phyloP scores from a whole-genome alignment of 257 asterid species.

The Solanum paucissectum region DNA sequence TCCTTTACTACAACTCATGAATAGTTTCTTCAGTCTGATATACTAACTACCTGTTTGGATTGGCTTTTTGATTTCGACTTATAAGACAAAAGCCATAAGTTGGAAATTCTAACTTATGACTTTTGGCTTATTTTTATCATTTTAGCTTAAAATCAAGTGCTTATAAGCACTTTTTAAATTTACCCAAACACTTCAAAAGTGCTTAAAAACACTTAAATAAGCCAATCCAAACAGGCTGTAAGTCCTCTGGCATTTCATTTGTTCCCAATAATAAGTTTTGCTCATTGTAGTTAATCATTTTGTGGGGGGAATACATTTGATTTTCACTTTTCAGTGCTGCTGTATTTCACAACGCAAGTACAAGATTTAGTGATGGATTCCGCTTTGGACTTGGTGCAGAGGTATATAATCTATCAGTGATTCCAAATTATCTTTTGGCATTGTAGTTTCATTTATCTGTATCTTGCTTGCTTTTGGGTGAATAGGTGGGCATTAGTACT shows the following conservation, averaged over 20 bases:
- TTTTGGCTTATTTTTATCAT: too few species aligned
- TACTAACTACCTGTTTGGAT: background rate
- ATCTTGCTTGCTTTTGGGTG: background rate
- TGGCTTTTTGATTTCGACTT: background rate
- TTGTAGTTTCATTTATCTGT: background rate
- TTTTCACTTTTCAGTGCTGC: slow-evolving; percentile 62
- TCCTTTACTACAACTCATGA: background rate
- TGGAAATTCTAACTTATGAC: background rate
- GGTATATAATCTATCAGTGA: slow-evolving; percentile 29
- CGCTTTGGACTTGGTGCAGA: slow-evolving; percentile 96
- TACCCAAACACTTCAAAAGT: background rate
- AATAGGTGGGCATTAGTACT: slow-evolving; percentile 90
- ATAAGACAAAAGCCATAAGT: background rate
- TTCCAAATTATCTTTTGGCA: background rate
- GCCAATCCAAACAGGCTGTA: background rate
- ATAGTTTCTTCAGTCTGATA: background rate
- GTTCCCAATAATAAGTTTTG: background rate
- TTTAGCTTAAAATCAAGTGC: background rate
- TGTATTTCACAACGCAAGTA: slow-evolving; percentile 87
- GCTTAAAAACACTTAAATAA: background rate
- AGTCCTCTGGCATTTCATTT: background rate
- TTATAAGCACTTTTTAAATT: background rate
- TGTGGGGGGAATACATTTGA: background rate
- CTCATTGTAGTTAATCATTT: background rate
- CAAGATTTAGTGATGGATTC: slow-evolving; percentile 82